phyloP scores from a whole-genome alignment of 148 eudicot genomes.

The Drosera capensis region DNA sequence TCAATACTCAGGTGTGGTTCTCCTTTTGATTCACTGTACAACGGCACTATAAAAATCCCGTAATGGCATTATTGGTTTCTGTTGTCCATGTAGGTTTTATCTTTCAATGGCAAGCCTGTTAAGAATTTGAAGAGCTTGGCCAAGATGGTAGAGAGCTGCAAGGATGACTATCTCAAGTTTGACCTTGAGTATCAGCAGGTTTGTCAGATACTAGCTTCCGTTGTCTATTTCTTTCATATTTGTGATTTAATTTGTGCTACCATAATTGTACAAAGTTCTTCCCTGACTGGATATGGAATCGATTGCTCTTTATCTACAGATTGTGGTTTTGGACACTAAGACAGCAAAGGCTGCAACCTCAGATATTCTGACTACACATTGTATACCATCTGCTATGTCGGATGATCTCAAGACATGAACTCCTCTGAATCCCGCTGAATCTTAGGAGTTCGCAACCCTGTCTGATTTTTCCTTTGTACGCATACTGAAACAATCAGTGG shows the following conservation, averaged over 20 bases:
- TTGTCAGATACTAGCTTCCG: background rate
- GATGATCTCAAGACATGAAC: constrained; percentile 48
- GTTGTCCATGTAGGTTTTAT: constrained; percentile 36
- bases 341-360: constrained; percentile 78
- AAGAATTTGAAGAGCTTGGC: constrained; percentile 84
- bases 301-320: constrained; percentile 38
- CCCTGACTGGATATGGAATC: too few relatives aligned
- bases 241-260: too few relatives aligned
- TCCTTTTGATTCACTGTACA: too few relatives aligned
- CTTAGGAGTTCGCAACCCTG: too few relatives aligned
- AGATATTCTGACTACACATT: constrained; percentile 74
- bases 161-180: constrained; percentile 74
- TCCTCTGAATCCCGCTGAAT: too few relatives aligned
- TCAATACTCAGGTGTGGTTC: constrained; percentile 65
- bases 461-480: too few relatives aligned
- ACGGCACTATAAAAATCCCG: too few relatives aligned
- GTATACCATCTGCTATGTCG: constrained; percentile 89
- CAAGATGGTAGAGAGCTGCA: constrained; percentile 68
- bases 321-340: constrained; percentile 68
- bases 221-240: background rate
- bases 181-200: constrained; percentile 87
- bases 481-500: too few relatives aligned
- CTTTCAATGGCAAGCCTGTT: constrained; percentile 76
- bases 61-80: background rate
- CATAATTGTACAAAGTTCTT: too few relatives aligned